Percentiles rank a stretch among this genome's conserved stretches.
These are phyloP conservation scores for Phytopythium montanum DNA, from an alignment of 352 stramenopile genomes.

Conservation along the genomic window DNA sequence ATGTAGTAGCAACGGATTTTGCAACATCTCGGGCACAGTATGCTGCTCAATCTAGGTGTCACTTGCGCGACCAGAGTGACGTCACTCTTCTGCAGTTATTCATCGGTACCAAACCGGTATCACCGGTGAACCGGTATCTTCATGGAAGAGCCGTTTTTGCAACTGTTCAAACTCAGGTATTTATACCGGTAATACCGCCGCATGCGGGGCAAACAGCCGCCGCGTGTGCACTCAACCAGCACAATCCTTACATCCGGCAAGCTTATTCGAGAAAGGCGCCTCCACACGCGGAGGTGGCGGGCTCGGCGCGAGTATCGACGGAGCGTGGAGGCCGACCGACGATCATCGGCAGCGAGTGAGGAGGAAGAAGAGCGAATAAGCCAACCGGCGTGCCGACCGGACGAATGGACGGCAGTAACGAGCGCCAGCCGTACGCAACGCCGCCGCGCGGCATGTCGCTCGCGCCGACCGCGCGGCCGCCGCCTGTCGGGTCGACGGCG, in stretches of 20 bases:
- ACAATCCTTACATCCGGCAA: background rate
- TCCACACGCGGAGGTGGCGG: background rate
- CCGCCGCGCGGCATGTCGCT: constrained; percentile 25
- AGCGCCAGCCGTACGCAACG: background rate
- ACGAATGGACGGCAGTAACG: constrained; percentile 21
- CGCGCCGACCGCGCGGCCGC: background rate
- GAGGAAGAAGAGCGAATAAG: background rate
- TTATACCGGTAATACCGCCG: too few species aligned
- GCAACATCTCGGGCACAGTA: too few species aligned
- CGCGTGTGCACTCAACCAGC: too few species aligned
- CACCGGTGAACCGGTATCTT: too few species aligned
- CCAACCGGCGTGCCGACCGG: background rate
- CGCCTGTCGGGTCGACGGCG: background rate
- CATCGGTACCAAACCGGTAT: background rate
- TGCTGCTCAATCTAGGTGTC: too few species aligned
- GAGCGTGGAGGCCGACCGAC: background rate
- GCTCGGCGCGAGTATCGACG: background rate
- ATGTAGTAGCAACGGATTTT: too few species aligned
- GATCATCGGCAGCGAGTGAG: background rate
- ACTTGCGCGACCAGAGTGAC: background rate
- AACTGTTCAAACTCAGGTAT: too few species aligned
- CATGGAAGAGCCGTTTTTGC: too few species aligned
- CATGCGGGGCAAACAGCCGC: too few species aligned
- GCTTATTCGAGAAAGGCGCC: background rate
- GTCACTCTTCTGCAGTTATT: background rate